Conservation (phyloP, 805 yeast genomes). For the Naumovozyma dairenensis region DNA sequence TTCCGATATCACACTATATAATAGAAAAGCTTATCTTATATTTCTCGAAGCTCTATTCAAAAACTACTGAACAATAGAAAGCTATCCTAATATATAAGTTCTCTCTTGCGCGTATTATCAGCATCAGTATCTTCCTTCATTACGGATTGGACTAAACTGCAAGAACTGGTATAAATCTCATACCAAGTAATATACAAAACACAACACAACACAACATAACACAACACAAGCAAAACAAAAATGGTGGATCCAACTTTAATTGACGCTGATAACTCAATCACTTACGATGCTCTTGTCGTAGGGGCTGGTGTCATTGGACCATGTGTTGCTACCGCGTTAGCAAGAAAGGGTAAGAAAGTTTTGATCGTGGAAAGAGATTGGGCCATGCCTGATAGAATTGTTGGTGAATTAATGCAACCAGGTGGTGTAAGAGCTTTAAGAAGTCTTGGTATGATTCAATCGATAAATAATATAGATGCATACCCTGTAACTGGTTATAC, state of each 20-base stretch:
- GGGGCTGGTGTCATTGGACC: constrained; percentile 99
- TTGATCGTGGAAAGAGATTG: constrained; percentile 75
- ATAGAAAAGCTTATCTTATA: too few species aligned
- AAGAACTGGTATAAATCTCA: too few species aligned
- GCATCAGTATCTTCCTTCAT: too few species aligned
- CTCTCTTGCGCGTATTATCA: too few species aligned
- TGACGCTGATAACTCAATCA: constrained; percentile 23
- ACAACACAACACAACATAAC: too few species aligned
- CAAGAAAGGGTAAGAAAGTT: constrained; percentile 81
- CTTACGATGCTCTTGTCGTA: constrained; percentile 75
- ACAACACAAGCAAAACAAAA: neutral
- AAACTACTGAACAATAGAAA: too few species aligned
- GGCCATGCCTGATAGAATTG: constrained; percentile 88
- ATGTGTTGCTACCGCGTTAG: constrained; percentile 78
- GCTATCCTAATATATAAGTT: too few species aligned
- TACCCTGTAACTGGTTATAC: constrained; percentile 71
- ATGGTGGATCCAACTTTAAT: constrained; percentile 5
- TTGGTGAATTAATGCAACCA: constrained; percentile 95
- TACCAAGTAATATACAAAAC: too few species aligned
- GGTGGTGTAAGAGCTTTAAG: constrained; percentile 82
- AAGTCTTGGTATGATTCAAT: constrained; percentile 73
- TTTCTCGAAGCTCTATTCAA: too few species aligned
- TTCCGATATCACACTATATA: too few species aligned
- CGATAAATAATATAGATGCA: constrained; percentile 45
- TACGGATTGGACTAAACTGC: too few species aligned